These are phyloP conservation scores for Arachis stenosperma DNA, from an alignment of 306 rosid species.

Conservation along the genomic window DNA sequence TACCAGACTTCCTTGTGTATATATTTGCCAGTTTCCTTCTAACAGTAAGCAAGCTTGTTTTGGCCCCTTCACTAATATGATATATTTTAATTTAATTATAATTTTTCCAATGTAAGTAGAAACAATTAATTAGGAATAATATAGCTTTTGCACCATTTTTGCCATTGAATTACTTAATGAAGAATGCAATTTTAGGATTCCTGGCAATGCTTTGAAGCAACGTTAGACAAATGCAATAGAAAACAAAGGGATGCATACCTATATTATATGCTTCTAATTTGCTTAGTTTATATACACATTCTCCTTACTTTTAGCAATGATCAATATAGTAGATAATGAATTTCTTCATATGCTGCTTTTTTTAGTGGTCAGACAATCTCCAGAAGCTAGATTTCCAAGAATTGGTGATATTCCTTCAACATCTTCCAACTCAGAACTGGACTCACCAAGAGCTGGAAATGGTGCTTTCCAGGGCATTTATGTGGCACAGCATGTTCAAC, in stretches of 20 bases:
- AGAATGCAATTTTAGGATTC: conserved; percentile 20
- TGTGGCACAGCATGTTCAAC: conserved; percentile 99
- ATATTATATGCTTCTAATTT: background rate
- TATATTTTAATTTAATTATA: conserved; percentile 13
- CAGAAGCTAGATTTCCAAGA: conserved; percentile 96
- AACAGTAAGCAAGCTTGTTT: conserved; percentile 62
- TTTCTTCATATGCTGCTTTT: background rate
- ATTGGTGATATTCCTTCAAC: conserved; percentile 97
- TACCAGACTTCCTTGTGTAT: conserved; percentile 96
- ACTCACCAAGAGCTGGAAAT: conserved; percentile 91
- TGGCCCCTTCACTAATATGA: background rate
- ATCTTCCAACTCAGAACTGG: conserved; percentile 93
- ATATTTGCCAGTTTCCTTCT: conserved; percentile 97
- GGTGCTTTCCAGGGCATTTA: conserved; percentile 94
- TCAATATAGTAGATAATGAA: conserved; percentile 22
- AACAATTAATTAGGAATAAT: conserved; percentile 17
- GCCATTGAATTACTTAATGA: background rate
- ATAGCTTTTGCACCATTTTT: conserved; percentile 29
- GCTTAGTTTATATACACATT: conserved; percentile 14
- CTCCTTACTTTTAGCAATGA: conserved; percentile 7
- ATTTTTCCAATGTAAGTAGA: too few species aligned
- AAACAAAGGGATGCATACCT: too few species aligned
- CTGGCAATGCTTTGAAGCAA: background rate
- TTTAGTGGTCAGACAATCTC: conserved; percentile 91
- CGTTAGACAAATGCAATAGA: too few species aligned